These are phyloP conservation scores for Candida michaelii DNA, from an alignment of 805 yeast genomes.

Conservation along the genomic window DNA sequence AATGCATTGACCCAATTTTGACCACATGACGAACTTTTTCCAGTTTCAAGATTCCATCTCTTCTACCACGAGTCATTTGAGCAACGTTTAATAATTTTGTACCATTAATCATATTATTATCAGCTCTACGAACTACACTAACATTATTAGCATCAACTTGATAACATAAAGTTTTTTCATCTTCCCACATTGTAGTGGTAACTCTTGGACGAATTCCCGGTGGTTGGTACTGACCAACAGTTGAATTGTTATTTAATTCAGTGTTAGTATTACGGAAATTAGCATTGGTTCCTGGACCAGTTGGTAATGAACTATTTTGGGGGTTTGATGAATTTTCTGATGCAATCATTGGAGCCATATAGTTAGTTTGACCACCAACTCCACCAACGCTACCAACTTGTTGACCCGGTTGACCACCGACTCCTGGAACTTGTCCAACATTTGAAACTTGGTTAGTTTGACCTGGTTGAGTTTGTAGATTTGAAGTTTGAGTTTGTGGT, in stretches of 20 bases:
- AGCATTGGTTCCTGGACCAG: constrained; percentile 11
- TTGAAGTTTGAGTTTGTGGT: constrained; percentile 1
- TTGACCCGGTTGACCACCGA: neutral
- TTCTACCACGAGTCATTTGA: constrained; percentile 82
- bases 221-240: constrained; percentile 47
- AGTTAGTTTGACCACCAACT: neutral
- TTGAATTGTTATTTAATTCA: constrained; percentile 17
- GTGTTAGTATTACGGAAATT: constrained; percentile 14
- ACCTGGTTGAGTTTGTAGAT: neutral
- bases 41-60: constrained; percentile 80
- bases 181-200: constrained; percentile 90
- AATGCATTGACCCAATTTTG: constrained; percentile 83
- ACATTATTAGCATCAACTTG: constrained; percentile 84
- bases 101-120: constrained; percentile 83
- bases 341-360: constrained; percentile 5
- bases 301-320: constrained; percentile 1
- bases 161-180: constrained; percentile 79
- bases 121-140: constrained; percentile 79
- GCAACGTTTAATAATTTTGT: constrained; percentile 81
- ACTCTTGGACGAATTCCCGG: constrained; percentile 59
- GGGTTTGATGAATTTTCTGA: neutral
- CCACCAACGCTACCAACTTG: neutral
- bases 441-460: neutral
- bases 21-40: constrained; percentile 79
- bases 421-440: neutral